A percentile compares a stretch with the other conserved stretches of the same genome.
These are phyloP conservation scores for Trametes villosa DNA, from an alignment of 768 basidiomycete genomes.

Conservation along the genomic window DNA sequence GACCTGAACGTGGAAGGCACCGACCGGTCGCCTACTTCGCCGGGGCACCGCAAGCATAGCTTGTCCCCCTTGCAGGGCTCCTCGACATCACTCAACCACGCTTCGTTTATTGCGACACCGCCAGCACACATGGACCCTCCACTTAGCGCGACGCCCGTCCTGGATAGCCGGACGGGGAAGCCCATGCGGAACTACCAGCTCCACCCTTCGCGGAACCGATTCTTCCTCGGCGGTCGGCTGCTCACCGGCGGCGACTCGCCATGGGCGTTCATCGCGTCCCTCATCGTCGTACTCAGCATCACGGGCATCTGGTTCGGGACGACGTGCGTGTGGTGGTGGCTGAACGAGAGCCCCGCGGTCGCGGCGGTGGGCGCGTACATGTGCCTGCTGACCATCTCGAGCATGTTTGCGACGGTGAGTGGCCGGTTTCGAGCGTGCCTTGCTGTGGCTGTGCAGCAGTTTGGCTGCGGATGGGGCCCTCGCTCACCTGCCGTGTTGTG, in stretches of 20 bases:
- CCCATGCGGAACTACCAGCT: conserved; percentile 59
- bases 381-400: conserved; percentile 68
- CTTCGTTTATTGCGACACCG: conserved; percentile 32
- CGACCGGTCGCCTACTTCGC: conserved; percentile 27
- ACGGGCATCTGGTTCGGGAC: conserved; percentile 87
- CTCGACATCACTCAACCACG: conserved; percentile 24
- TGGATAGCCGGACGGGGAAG: conserved; percentile 41
- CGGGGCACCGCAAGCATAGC: conserved; percentile 26
- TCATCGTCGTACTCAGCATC: conserved; percentile 65
- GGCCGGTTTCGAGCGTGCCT: background rate
- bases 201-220: conserved; percentile 76
- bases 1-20: conserved; percentile 28
- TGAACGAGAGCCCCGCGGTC: conserved; percentile 69
- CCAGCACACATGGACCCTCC: conserved; percentile 38
- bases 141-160: conserved; percentile 40
- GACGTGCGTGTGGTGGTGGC: conserved; percentile 91
- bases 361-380: conserved; percentile 68
- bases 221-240: conserved; percentile 71
- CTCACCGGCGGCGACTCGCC: conserved; percentile 88
- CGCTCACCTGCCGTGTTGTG: conserved; percentile 17
- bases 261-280: conserved; percentile 74
- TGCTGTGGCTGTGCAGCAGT: conserved; percentile 25
- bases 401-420: conserved; percentile 78
- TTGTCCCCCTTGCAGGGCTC: conserved; percentile 27
- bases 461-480: conserved; percentile 9